Conservation (phyloP, 2,329 filamentous ascomycete genomes). For the Fusarium mexicanum region DNA sequence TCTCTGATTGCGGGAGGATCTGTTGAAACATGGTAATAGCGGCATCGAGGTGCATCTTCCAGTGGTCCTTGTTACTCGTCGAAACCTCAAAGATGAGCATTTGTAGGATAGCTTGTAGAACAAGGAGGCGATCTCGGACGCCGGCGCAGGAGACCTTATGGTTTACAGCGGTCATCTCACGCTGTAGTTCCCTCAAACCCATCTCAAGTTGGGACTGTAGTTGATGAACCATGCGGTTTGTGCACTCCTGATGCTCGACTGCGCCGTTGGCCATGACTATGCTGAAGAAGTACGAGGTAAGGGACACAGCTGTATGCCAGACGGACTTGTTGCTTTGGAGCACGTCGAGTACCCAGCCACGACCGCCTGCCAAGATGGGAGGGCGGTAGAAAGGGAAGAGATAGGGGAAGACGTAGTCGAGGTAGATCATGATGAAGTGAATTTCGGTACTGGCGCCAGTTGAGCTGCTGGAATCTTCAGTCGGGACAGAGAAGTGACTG, state of each 20-base stretch:
- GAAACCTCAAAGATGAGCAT: slow-evolving; percentile 63
- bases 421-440: slow-evolving; percentile 65
- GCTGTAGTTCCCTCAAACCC: slow-evolving; percentile 55
- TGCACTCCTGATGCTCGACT: slow-evolving; percentile 49
- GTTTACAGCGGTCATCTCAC: slow-evolving; percentile 53
- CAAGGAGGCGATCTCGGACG: slow-evolving; percentile 49
- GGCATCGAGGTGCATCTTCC: slow-evolving; percentile 61
- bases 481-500: slow-evolving; percentile 39
- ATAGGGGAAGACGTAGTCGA: slow-evolving; percentile 70
- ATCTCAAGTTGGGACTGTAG: slow-evolving; percentile 57
- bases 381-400: slow-evolving; percentile 72
- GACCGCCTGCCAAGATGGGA: slow-evolving; percentile 63
- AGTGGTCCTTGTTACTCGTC: slow-evolving; percentile 57
- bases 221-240: slow-evolving; percentile 49
- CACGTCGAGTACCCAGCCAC: slow-evolving; percentile 68
- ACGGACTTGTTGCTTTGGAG: slow-evolving; percentile 66
- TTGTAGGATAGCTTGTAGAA: slow-evolving; percentile 63
- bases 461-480: slow-evolving; percentile 35
- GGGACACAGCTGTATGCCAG: slow-evolving; percentile 65
- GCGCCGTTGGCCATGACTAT: slow-evolving; percentile 52
- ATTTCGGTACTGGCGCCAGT: slow-evolving; percentile 46
- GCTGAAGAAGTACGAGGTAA: slow-evolving; percentile 67
- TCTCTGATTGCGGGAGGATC: slow-evolving; percentile 50
- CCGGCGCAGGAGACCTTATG: slow-evolving; percentile 44
- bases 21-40: slow-evolving; percentile 61